Evolutionary conservation across 2,329 filamentous ascomycete genomes (phyloP).

Genomic region (Trichoderma sp.): DNA sequence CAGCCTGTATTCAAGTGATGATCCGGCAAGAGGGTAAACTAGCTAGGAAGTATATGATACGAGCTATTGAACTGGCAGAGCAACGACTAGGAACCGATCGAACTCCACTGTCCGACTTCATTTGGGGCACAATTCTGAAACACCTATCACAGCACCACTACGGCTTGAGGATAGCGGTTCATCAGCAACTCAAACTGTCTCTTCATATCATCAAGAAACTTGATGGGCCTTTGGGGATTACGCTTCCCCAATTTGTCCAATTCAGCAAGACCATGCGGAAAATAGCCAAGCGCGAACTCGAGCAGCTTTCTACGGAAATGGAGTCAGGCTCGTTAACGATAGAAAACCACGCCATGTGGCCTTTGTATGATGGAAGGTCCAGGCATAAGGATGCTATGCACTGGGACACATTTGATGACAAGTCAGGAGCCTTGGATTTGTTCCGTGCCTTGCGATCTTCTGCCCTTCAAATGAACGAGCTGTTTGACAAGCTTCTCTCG

Average conservation of each 20-base stretch:
- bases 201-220: constrained; percentile 35
- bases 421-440: background rate
- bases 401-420: constrained; percentile 6
- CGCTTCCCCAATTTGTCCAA: constrained; percentile 29
- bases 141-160: constrained; percentile 36
- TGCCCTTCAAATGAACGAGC: constrained; percentile 32
- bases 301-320: constrained; percentile 28
- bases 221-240: constrained; percentile 31
- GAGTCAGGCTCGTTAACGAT: constrained; percentile 22
- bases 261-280: constrained; percentile 32
- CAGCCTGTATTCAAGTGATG: constrained; percentile 50
- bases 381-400: constrained; percentile 2
- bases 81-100: constrained; percentile 31
- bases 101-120: constrained; percentile 34
- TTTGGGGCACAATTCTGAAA: constrained; percentile 42
- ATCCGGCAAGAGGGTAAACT: constrained; percentile 29
- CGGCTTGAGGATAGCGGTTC: constrained; percentile 33
- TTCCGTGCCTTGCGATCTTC: constrained; percentile 29
- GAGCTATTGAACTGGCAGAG: constrained; percentile 37
- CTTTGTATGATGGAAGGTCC: constrained; percentile 4
- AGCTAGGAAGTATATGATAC: constrained; percentile 34
- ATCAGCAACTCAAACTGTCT: constrained; percentile 37
- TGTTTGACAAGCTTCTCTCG: constrained; percentile 33
- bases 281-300: constrained; percentile 31
- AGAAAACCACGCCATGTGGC: constrained; percentile 16